Evolutionary conservation across 345 rosid species (phyloP).

Genomic region (Combretum micranthum): DNA sequence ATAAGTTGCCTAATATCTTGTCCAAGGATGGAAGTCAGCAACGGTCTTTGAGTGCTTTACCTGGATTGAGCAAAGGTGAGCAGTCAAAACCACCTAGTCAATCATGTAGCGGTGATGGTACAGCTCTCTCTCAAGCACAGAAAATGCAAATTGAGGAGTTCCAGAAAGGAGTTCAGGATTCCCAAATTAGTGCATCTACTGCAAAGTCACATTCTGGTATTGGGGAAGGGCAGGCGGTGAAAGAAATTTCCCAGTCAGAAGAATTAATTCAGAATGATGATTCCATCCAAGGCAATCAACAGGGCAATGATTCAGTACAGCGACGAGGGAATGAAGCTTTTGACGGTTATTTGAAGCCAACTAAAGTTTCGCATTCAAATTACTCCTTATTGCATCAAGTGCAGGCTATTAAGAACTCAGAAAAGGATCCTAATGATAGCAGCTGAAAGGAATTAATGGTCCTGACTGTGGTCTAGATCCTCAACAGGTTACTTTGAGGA

Average conservation of each 20-base stretch:
- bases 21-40: conserved; percentile 17
- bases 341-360: conserved; percentile 47
- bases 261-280: conserved; percentile 15
- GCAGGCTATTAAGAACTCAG: conserved; percentile 47
- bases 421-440: conserved; percentile 36
- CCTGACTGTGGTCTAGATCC: conserved; percentile 30
- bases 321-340: conserved; percentile 49
- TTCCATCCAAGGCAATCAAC: conserved; percentile 14
- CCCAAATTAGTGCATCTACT: conserved; percentile 26
- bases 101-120: conserved; percentile 32
- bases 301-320: conserved; percentile 23
- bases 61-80: conserved; percentile 24
- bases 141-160: conserved; percentile 28
- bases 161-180: conserved; percentile 28
- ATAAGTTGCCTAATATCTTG: conserved; percentile 4
- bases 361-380: conserved; percentile 28
- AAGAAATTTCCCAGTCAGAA: conserved; percentile 19
- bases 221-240: conserved; percentile 34
- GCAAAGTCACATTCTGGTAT: conserved; percentile 24
- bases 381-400: conserved; percentile 41
- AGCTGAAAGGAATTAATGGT: conserved; percentile 45
- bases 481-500: conserved; percentile 28
- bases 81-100: conserved; percentile 26
- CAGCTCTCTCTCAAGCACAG: conserved; percentile 23
- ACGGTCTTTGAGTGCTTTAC: conserved; percentile 30